phyloP scores from a whole-genome alignment of 495 filamentous ascomycete species.

The Tuber umbilicatum region DNA sequence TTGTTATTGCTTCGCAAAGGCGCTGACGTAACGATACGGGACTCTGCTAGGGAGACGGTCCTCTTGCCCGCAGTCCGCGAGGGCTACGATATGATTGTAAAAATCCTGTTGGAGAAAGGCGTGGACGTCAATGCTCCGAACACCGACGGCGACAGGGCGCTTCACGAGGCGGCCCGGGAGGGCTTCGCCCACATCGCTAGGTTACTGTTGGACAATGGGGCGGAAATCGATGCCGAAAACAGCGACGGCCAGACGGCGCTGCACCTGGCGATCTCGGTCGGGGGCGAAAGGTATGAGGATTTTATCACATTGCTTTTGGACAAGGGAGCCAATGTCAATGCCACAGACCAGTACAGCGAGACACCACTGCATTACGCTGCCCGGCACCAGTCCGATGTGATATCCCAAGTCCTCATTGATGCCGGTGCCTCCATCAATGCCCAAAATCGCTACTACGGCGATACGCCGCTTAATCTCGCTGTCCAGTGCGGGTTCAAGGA shows the following conservation, averaged over 20 bases:
- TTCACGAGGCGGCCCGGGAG: conserved; percentile 1
- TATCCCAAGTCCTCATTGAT: background rate
- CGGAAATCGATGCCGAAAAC: conserved; percentile 2
- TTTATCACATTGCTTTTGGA: conserved; percentile 3
- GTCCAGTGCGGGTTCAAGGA: conserved; percentile 1
- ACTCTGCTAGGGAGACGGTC: conserved; percentile 33
- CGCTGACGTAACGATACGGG: conserved; percentile 20
- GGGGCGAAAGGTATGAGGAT: conserved; percentile 4
- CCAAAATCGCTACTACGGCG: background rate
- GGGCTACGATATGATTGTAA: background rate
- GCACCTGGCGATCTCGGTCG: conserved; percentile 3
- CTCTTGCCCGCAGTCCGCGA: conserved; percentile 33
- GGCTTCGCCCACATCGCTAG: background rate
- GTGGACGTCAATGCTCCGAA: background rate
- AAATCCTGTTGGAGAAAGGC: background rate
- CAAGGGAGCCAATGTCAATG: conserved; percentile 5
- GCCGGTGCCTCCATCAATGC: background rate
- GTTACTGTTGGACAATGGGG: background rate
- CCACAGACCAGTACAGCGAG: conserved; percentile 1
- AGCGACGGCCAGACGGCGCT: conserved; percentile 2
- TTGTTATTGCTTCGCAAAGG: conserved; percentile 10
- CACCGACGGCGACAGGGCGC: background rate
- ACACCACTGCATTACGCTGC: background rate
- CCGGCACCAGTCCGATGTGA: conserved; percentile 1
- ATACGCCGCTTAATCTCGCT: background rate